These are phyloP conservation scores for Rhizophagus prolifer DNA, from an alignment of 192 early-diverging fungal species.

Conservation along the genomic window DNA sequence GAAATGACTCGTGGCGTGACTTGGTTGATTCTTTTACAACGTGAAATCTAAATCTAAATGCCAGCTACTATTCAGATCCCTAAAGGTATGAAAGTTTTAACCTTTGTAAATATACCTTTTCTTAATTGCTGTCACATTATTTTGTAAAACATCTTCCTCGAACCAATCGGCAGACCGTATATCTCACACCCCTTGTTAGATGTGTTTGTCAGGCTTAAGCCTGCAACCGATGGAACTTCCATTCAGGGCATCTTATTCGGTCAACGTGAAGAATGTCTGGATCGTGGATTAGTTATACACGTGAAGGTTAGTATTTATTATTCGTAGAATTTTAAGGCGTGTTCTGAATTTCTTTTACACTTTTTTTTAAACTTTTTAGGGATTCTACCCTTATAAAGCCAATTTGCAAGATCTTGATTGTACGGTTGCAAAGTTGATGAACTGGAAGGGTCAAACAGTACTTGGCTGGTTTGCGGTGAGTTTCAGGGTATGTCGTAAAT, in stretches of 20 bases:
- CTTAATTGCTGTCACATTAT: neutral
- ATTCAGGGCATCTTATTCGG: slow-evolving; percentile 31
- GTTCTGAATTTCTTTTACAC: neutral
- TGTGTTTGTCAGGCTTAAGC: slow-evolving; percentile 30
- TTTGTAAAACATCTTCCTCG: slow-evolving; percentile 2
- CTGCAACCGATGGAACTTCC: slow-evolving; percentile 16
- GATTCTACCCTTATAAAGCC: slow-evolving; percentile 28
- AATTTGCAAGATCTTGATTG: slow-evolving; percentile 21
- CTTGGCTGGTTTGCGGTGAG: slow-evolving; percentile 34
- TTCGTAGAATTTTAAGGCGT: neutral
- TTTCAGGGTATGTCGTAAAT: neutral
- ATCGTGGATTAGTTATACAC: slow-evolving; percentile 25
- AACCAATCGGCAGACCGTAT: neutral
- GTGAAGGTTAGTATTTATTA: slow-evolving; percentile 15
- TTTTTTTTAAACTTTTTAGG: slow-evolving; percentile 1
- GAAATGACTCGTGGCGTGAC: neutral
- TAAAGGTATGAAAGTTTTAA: slow-evolving; percentile 7
- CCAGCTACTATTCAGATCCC: slow-evolving; percentile 13
- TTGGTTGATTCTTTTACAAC: neutral
- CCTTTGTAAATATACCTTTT: neutral
- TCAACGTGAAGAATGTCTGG: slow-evolving; percentile 27
- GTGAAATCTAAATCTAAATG: neutral
- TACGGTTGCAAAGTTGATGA: slow-evolving; percentile 29
- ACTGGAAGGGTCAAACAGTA: slow-evolving; percentile 32
- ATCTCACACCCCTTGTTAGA: slow-evolving; percentile 24